Base-by-base conservation (phyloP, 176 grass and related monocot species). In the Areca catechu region DNA sequence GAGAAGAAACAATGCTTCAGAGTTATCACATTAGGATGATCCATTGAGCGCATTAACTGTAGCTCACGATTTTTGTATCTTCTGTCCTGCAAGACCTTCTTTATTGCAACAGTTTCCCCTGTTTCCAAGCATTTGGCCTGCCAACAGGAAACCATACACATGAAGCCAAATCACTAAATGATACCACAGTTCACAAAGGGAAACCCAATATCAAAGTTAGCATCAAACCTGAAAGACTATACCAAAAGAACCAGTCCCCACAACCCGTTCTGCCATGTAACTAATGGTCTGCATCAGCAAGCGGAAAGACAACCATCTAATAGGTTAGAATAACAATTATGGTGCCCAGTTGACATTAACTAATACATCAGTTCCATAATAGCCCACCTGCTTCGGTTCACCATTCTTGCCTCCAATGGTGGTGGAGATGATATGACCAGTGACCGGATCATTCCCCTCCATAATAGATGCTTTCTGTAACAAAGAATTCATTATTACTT, bases 201-300 rank as follows among this genome's bases (percentile, higher is more conserved):
- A 34, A 34, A 34, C 6, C 30, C 5, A 34, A 9, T 34, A 34
- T 34, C 30, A 34, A 1, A 34, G 30, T 34, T 34, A 34, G 23
- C 18, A 10, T 21, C 47, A 16, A 20, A 43, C 87, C 87, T 86
- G 87, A 72, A 90, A 90, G 51, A 90, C 87, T 4, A 90, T 82
- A 58, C 87, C 87, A 73, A 90, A 90, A 3, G 87, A 90, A 20
- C 87, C 87, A 60, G 79, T 90, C 49, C 87, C 87, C 4, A 90
- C 82, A 0, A 90, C 79, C 4, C 87, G 68, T 21, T 90, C 87
- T 3, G 87, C 87, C 87, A 90, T 86, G 63, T 90, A 90, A 50
- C 79, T 90, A 27, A 90, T 90, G 9, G 82, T 90, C 87, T 90
- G 72, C 4, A 73, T 1, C 5, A 61, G 48, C 49, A 24, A 29